phyloP scores from a whole-genome alignment of 2,329 filamentous ascomycete species.

The Berkeleyomyces basicola region DNA sequence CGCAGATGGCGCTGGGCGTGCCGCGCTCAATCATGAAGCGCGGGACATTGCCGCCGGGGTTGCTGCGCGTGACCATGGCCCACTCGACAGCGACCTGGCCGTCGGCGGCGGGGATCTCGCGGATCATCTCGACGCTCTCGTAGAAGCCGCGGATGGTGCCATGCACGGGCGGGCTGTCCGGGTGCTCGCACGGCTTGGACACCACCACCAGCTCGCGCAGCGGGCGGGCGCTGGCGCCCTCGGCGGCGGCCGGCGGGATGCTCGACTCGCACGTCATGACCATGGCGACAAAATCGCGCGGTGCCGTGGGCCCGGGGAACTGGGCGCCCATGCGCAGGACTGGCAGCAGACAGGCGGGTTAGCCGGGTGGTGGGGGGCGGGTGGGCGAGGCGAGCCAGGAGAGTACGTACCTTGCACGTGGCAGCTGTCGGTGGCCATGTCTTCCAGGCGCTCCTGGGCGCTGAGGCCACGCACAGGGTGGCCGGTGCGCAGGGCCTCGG shows the following conservation, averaged over 20 bases:
- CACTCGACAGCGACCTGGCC: conserved; percentile 44
- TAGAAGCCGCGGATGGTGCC: conserved; percentile 75
- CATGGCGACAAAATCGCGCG: conserved; percentile 74
- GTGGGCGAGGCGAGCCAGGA: not conserved
- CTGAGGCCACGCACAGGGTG: conserved; percentile 74
- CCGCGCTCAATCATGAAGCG: conserved; percentile 83
- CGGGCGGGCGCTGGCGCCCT: conserved; percentile 20
- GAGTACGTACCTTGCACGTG: conserved; percentile 6
- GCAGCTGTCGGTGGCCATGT: conserved; percentile 25
- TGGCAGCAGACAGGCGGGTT: conserved; percentile 19
- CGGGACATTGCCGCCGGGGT: conserved; percentile 76
- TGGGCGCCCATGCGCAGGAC: conserved; percentile 78
- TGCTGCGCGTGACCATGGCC: conserved; percentile 83
- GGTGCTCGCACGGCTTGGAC: conserved; percentile 68
- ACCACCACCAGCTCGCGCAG: conserved; percentile 68
- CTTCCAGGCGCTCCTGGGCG: conserved; percentile 58
- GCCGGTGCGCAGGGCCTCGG: conserved; percentile 47
- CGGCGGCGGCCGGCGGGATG: not conserved
- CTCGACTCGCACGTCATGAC: conserved; percentile 37
- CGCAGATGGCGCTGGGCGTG: conserved; percentile 64
- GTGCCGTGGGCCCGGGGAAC: conserved; percentile 76
- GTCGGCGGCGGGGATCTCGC: conserved; percentile 42
- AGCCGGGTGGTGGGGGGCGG: not conserved
- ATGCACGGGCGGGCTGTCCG: conserved; percentile 48
- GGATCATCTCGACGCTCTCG: conserved; percentile 80